Conservation (phyloP, 495 filamentous ascomycete genomes). For the Apiosordaria backusii region DNA sequence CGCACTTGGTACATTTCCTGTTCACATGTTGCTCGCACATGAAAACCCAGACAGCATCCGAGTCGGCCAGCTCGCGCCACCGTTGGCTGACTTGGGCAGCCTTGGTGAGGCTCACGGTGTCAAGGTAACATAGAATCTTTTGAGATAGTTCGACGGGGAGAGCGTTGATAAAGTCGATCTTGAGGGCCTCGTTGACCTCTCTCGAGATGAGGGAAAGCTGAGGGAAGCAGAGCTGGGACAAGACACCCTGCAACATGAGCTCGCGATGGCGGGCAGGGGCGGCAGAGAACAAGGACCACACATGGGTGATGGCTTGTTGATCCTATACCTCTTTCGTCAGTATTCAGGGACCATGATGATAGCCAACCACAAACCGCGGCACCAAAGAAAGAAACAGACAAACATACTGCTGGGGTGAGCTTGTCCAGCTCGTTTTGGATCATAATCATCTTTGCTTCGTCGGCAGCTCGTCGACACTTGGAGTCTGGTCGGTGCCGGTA, state of each 20-base stretch:
- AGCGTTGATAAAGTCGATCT: conserved; percentile 89
- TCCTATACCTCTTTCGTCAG: conserved; percentile 17
- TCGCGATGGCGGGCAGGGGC: conserved; percentile 90
- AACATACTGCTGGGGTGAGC: conserved; percentile 60
- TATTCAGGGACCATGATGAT: not conserved
- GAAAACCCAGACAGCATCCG: conserved; percentile 96
- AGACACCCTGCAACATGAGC: conserved; percentile 91
- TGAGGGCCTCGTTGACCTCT: conserved; percentile 83
- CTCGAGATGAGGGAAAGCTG: conserved; percentile 89
- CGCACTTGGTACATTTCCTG: conserved; percentile 93
- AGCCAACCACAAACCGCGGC: not conserved
- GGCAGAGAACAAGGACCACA: conserved; percentile 97
- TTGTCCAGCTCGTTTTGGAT: conserved; percentile 83
- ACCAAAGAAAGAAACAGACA: not conserved
- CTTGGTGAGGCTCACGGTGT: conserved; percentile 94
- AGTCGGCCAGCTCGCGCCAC: conserved; percentile 86
- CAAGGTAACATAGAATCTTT: conserved; percentile 88
- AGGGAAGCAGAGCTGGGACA: conserved; percentile 94
- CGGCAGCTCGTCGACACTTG: conserved; percentile 85
- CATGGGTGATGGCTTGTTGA: conserved; percentile 89
- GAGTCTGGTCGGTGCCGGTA: conserved; percentile 93
- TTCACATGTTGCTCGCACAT: conserved; percentile 99
- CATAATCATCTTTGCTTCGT: conserved; percentile 93
- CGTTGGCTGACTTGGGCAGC: conserved; percentile 89
- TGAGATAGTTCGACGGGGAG: conserved; percentile 87